phyloP scores from a whole-genome alignment of 1,284 basidiomycete species.

The Ganoderma boninense region DNA sequence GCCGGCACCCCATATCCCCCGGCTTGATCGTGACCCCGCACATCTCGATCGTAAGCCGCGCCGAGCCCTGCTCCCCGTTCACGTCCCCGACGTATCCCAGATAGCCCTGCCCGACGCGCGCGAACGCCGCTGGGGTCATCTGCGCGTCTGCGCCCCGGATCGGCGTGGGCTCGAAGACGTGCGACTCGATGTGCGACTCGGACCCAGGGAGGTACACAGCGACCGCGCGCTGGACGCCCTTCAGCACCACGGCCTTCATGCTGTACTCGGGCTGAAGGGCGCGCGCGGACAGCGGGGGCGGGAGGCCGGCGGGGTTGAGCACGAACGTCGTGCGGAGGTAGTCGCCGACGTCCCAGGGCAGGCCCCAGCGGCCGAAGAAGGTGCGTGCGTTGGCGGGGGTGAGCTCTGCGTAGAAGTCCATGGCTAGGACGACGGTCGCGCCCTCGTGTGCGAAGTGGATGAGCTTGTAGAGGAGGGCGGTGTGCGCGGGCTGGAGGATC shows the following conservation, averaged over 20 bases:
- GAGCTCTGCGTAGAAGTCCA: slow-evolving; percentile 28
- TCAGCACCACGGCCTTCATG: slow-evolving; percentile 32
- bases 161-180: slow-evolving; percentile 23
- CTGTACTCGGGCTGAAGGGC: slow-evolving; percentile 28
- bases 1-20: slow-evolving; percentile 27
- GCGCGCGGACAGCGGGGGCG: slow-evolving; percentile 20
- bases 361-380: slow-evolving; percentile 23
- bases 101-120: slow-evolving; percentile 28
- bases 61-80: slow-evolving; percentile 32
- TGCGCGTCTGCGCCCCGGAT: slow-evolving; percentile 24
- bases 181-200: slow-evolving; percentile 28
- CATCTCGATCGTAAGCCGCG: slow-evolving; percentile 34
- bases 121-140: slow-evolving; percentile 30
- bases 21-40: slow-evolving; percentile 28
- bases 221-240: slow-evolving; percentile 18
- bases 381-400: background rate
- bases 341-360: slow-evolving; percentile 26
- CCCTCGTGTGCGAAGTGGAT: slow-evolving; percentile 19
- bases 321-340: slow-evolving; percentile 32
- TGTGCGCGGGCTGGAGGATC: slow-evolving; percentile 10
- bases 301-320: slow-evolving; percentile 31
- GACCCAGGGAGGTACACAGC: slow-evolving; percentile 31
- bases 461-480: background rate
- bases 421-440: slow-evolving; percentile 27
- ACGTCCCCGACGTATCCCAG: slow-evolving; percentile 35